These are phyloP conservation scores for Kockiozyma suomiensis DNA, from an alignment of 805 yeast species.

Conservation along the genomic window DNA sequence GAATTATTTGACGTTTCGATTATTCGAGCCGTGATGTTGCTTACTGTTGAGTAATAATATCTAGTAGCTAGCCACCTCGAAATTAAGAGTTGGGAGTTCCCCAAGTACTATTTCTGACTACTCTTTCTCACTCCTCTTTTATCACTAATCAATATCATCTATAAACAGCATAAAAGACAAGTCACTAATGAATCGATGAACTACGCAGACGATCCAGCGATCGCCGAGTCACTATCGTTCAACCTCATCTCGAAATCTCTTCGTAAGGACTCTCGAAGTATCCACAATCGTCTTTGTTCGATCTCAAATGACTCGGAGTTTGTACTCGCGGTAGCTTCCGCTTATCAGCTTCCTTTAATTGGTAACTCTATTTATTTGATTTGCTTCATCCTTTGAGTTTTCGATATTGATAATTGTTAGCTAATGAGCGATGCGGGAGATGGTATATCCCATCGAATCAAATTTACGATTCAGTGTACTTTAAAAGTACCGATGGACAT, in stretches of 20 bases:
- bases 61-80: too few species aligned
- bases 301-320: slow-evolving; percentile 64
- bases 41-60: too few species aligned
- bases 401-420: slow-evolving; percentile 50
- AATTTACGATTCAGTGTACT: slow-evolving; percentile 59
- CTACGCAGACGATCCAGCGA: slow-evolving; percentile 21
- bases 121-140: too few species aligned
- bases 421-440: slow-evolving; percentile 84
- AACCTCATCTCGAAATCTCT: slow-evolving; percentile 45
- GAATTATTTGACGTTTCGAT: too few species aligned
- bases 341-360: slow-evolving; percentile 43
- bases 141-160: too few species aligned
- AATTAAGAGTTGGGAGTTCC: too few species aligned
- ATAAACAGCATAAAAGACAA: background rate
- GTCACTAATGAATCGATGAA: slow-evolving; percentile 10
- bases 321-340: slow-evolving; percentile 47
- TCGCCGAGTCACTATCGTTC: slow-evolving; percentile 12
- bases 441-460: slow-evolving; percentile 69
- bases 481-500: slow-evolving; percentile 93
- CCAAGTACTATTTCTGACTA: too few species aligned
- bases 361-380: slow-evolving; percentile 24
- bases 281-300: slow-evolving; percentile 69
- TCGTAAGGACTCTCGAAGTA: slow-evolving; percentile 53
- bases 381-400: background rate
- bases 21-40: too few species aligned